Percentiles rank a stretch among this genome's conserved stretches.
Evolutionary conservation across 257 asterid species (phyloP).

Genomic region (Petrea volubilis): DNA sequence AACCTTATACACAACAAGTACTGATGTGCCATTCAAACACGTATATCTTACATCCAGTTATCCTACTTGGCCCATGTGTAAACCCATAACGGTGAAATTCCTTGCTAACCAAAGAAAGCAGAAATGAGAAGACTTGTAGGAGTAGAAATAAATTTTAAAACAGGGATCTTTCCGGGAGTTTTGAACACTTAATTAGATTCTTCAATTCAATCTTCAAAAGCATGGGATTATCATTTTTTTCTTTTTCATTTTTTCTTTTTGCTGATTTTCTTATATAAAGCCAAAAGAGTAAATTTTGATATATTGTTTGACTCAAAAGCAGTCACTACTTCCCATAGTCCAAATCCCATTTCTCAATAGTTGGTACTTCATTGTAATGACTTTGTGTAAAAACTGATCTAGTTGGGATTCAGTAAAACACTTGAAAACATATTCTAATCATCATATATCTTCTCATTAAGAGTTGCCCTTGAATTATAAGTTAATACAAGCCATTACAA

Average conservation of each 20-base stretch:
- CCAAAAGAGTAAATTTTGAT: background rate
- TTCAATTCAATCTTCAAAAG: background rate
- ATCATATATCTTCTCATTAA: no score
- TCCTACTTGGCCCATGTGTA: background rate
- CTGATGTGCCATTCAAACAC: background rate
- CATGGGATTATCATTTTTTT: background rate
- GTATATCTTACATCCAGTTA: background rate
- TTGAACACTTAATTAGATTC: background rate
- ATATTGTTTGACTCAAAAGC: conserved; percentile 9
- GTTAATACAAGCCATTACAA: conserved; percentile 1
- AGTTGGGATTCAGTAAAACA: no score
- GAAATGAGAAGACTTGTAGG: background rate
- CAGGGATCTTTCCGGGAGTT: background rate
- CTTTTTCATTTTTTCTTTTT: no score
- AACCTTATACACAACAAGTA: no score
- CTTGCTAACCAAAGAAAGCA: background rate
- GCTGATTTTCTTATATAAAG: background rate
- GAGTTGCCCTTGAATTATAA: conserved; percentile 5
- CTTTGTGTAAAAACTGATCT: no score
- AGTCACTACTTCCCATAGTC: background rate
- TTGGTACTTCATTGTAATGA: background rate
- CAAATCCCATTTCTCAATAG: background rate
- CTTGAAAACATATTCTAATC: no score
- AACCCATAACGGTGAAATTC: background rate
- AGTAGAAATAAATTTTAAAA: background rate